Conservation (phyloP, 2,329 filamentous ascomycete species). For the Fusarium verrucosum region DNA sequence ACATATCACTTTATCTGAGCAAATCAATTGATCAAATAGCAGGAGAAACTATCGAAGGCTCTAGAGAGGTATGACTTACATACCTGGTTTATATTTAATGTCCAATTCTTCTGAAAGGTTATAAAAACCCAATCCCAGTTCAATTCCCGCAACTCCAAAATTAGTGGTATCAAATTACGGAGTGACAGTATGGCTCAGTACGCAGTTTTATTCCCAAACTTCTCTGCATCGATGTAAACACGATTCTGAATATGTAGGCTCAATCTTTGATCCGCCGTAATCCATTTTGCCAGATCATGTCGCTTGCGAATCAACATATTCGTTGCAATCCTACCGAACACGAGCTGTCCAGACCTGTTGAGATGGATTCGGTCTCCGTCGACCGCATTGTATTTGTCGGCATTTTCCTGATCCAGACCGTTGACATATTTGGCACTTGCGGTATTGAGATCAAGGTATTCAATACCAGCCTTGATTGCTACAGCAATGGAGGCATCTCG, state of each 20-base stretch:
- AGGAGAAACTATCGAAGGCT: too few relatives aligned
- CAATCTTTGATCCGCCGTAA: background rate
- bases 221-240: background rate
- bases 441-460: background rate
- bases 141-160: too few relatives aligned
- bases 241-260: constrained; percentile 5
- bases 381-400: constrained; percentile 12
- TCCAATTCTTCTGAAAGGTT: too few relatives aligned
- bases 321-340: constrained; percentile 14
- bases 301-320: constrained; percentile 16
- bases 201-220: background rate
- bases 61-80: too few relatives aligned
- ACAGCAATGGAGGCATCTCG: constrained; percentile 10
- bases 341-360: constrained; percentile 2
- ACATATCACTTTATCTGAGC: too few relatives aligned
- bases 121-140: too few relatives aligned
- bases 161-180: too few relatives aligned
- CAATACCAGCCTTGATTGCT: background rate
- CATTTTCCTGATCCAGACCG: constrained; percentile 9
- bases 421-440: constrained; percentile 21
- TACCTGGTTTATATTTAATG: too few relatives aligned
- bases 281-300: background rate
- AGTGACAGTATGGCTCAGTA: too few relatives aligned
- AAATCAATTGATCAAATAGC: background rate
- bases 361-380: constrained; percentile 20